Conservation (phyloP, 2,329 filamentous ascomycete genomes). For the Claviceps lovelessii region DNA sequence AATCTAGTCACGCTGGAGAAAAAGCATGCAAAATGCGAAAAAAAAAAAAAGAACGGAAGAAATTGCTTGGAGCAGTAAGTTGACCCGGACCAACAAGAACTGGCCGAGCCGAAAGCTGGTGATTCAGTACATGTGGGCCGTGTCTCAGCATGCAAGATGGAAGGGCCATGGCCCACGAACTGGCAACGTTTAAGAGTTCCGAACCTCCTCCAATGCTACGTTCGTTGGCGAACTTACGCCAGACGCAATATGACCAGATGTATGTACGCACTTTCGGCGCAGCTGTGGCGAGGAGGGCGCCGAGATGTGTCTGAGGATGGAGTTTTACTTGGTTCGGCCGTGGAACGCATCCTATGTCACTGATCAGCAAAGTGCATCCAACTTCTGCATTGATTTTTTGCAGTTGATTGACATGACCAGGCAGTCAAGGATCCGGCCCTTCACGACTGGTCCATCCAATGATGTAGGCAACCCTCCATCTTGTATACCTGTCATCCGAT, state of each 20-base stretch:
- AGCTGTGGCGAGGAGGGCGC: not conserved
- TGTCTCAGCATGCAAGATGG: not conserved
- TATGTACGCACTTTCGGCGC: too few species aligned
- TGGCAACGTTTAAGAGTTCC: not conserved
- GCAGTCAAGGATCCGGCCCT: too few species aligned
- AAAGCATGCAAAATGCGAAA: not conserved
- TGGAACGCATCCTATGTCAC: not conserved
- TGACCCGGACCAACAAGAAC: not conserved
- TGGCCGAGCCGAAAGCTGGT: not conserved
- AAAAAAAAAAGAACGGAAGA: not conserved
- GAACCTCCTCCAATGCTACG: not conserved
- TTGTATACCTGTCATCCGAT: slow-evolving; percentile 1
- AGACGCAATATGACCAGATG: not conserved
- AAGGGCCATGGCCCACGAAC: not conserved
- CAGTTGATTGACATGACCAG: not conserved
- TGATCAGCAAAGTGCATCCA: not conserved
- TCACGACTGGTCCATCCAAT: not conserved
- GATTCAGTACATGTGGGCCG: not conserved
- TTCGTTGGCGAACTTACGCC: not conserved
- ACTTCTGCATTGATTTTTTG: not conserved
- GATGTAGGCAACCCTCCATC: not conserved
- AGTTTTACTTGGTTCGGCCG: not conserved
- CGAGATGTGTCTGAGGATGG: not conserved
- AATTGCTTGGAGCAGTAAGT: not conserved
- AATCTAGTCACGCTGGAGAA: not conserved